Conservation (phyloP, 371 early-diverging fungal genomes). For the Apophysomyces sp. region DNA sequence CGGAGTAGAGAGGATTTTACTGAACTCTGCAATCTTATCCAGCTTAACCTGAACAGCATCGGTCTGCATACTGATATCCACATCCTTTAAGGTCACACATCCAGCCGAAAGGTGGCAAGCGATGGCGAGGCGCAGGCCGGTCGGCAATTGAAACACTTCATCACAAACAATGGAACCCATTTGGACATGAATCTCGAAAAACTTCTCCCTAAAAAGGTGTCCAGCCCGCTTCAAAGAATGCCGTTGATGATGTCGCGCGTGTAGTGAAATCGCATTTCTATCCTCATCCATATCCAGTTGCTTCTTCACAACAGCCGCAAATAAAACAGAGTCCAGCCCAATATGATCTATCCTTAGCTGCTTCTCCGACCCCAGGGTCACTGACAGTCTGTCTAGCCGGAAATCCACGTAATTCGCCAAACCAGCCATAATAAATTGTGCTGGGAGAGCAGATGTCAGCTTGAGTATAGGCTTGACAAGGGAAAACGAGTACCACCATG, state of each 20-base stretch:
- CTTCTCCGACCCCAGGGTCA: constrained; percentile 20
- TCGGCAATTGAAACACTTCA: constrained; percentile 30
- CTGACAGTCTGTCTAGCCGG: constrained; percentile 18
- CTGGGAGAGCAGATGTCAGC: constrained; percentile 44
- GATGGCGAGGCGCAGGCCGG: constrained; percentile 30
- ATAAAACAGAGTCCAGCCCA: constrained; percentile 37
- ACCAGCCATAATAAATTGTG: constrained; percentile 49
- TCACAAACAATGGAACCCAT: constrained; percentile 27
- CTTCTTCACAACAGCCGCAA: constrained; percentile 24
- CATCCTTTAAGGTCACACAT: constrained; percentile 43
- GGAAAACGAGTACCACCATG: constrained; percentile 52
- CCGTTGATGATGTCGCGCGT: constrained; percentile 29
- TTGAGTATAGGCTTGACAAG: constrained; percentile 40
- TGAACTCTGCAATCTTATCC: constrained; percentile 9
- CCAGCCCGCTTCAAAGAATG: constrained; percentile 47
- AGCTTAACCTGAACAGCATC: constrained; percentile 18
- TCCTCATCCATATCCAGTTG: not conserved
- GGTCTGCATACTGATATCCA: constrained; percentile 29
- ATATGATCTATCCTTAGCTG: constrained; percentile 20
- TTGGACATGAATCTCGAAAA: constrained; percentile 39
- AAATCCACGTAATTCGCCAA: constrained; percentile 50
- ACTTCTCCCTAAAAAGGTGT: constrained; percentile 50
- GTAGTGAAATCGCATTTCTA: constrained; percentile 10
- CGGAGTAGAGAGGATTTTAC: not conserved
- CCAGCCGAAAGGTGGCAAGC: constrained; percentile 51